Evolutionary conservation across 495 filamentous ascomycete species (phyloP).

Genomic region (Arthonia radiata): DNA sequence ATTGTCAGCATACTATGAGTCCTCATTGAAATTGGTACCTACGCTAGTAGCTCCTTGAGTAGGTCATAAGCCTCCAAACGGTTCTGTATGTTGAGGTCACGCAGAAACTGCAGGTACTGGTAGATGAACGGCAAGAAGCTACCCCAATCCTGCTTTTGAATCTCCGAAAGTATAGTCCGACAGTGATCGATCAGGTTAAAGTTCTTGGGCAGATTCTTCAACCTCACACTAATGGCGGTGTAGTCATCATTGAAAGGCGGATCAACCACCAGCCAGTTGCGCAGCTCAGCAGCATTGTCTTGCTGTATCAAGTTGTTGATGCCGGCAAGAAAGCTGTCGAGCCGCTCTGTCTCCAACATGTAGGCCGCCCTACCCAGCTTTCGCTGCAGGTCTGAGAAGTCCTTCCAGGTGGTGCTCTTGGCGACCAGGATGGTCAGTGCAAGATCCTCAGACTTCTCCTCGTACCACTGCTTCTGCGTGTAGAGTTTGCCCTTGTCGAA

Average conservation of each 20-base stretch:
- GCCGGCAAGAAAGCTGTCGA: slow-evolving; percentile 31
- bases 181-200: slow-evolving; percentile 24
- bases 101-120: slow-evolving; percentile 53
- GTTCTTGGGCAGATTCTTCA: slow-evolving; percentile 23
- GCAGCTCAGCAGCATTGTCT: slow-evolving; percentile 27
- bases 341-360: too few species aligned
- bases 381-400: too few species aligned
- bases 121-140: slow-evolving; percentile 53
- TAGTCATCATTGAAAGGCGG: slow-evolving; percentile 42
- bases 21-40: slow-evolving; percentile 9
- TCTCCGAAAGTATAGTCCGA: slow-evolving; percentile 27
- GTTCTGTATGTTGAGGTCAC: slow-evolving; percentile 52
- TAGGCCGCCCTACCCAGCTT: too few species aligned
- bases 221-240: slow-evolving; percentile 40
- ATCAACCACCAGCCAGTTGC: slow-evolving; percentile 36
- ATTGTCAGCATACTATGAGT: slow-evolving; percentile 1
- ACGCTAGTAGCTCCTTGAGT: slow-evolving; percentile 50
- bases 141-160: slow-evolving; percentile 25
- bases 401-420: too few species aligned
- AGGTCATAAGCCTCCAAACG: slow-evolving; percentile 48
- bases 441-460: too few species aligned
- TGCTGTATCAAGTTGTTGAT: slow-evolving; percentile 26
- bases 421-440: too few species aligned
- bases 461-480: too few species aligned
- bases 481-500: too few species aligned